Conservation (phyloP, 1,139 yeast species). For the Kodamaea sp. region DNA sequence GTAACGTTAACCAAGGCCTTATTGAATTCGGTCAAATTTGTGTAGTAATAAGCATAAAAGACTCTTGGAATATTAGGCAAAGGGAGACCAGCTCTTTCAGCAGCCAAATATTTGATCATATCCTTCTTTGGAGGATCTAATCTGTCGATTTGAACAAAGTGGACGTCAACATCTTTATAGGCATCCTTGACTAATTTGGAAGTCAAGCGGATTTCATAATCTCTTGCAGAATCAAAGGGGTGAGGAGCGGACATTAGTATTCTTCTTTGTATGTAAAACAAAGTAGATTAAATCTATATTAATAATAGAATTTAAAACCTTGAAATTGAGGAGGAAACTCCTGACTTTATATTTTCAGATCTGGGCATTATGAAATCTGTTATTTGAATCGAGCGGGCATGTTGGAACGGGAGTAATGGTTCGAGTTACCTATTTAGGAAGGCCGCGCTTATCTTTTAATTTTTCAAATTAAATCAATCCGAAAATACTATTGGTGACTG, state of each 20-base stretch:
- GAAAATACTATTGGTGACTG: no score
- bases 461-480: no score
- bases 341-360: not conserved
- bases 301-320: not conserved
- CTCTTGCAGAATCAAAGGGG: slow-evolving; percentile 68
- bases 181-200: slow-evolving; percentile 61
- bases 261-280: not conserved
- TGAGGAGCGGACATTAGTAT: slow-evolving; percentile 21
- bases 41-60: slow-evolving; percentile 64
- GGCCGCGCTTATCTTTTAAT: no score
- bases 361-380: no score
- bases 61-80: slow-evolving; percentile 62
- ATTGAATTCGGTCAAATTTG: slow-evolving; percentile 54
- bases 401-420: not conserved
- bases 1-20: slow-evolving; percentile 73
- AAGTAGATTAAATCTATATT: not conserved
- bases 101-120: slow-evolving; percentile 65
- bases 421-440: slow-evolving; percentile 1
- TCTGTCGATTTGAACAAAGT: slow-evolving; percentile 70
- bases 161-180: slow-evolving; percentile 49
- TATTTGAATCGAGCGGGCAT: no score
- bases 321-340: not conserved
- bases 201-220: slow-evolving; percentile 61
- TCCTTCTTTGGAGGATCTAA: slow-evolving; percentile 79
- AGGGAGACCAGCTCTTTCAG: slow-evolving; percentile 59